Percentiles rank a stretch among this genome's conserved stretches.
Conservation (phyloP, 345 rosid genomes). For the Sonneratia caseolaris region DNA sequence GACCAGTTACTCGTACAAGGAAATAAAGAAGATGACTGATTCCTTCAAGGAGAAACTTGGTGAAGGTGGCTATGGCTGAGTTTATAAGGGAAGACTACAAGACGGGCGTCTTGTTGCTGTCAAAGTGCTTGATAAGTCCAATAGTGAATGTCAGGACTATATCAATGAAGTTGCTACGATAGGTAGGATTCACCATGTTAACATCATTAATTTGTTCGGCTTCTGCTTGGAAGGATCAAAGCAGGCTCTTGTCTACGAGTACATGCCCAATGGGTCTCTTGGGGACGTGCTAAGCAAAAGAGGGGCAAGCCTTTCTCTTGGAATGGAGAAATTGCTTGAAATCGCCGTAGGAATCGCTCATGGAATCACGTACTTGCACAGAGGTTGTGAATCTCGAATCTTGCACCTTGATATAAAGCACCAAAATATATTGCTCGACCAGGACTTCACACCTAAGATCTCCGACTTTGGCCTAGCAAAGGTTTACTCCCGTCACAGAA, state of each 20-base stretch:
- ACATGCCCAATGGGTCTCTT: slow-evolving; percentile 23
- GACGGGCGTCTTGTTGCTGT: slow-evolving; percentile 14
- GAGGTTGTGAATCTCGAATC: slow-evolving; percentile 22
- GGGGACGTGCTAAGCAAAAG: slow-evolving; percentile 14
- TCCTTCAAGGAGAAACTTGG: slow-evolving; percentile 19
- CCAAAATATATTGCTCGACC: slow-evolving; percentile 22
- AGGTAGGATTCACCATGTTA: slow-evolving; percentile 22
- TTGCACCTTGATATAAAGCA: slow-evolving; percentile 32
- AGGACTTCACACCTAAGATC: slow-evolving; percentile 21
- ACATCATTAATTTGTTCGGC: slow-evolving; percentile 18
- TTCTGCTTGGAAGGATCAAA: slow-evolving; percentile 15
- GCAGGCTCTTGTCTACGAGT: slow-evolving; percentile 22
- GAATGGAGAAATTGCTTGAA: slow-evolving; percentile 9
- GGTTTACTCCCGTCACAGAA: slow-evolving; percentile 14
- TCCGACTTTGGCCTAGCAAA: slow-evolving; percentile 33
- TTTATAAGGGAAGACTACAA: slow-evolving; percentile 15
- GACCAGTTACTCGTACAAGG: slow-evolving; percentile 15
- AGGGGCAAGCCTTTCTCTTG: slow-evolving; percentile 1
- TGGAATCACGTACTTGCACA: slow-evolving; percentile 25
- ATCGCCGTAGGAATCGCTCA: slow-evolving; percentile 23
- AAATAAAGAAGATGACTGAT: slow-evolving; percentile 20
- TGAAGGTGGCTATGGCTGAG: slow-evolving; percentile 19
- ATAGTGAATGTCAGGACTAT: slow-evolving; percentile 7
- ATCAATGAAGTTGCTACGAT: slow-evolving; percentile 22
- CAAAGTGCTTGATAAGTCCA: slow-evolving; percentile 15